Evolutionary conservation across 306 rosid species (phyloP).

Genomic region (Malus sylvestris): DNA sequence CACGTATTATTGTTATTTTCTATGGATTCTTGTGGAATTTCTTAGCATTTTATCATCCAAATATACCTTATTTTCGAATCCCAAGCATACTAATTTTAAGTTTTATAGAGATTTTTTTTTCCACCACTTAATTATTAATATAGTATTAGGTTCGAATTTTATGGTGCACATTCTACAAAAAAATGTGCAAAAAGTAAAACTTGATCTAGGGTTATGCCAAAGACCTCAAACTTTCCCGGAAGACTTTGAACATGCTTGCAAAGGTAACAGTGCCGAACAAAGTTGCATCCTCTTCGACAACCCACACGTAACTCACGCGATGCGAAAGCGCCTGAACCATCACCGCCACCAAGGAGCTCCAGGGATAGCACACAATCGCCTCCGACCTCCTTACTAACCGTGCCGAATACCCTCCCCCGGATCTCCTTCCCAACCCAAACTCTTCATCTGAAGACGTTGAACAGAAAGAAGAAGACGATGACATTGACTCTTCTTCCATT

Average conservation of each 20-base stretch:
- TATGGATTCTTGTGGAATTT: no score
- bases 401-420: constrained; percentile 50
- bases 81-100: no score
- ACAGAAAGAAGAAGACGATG: constrained; percentile 42
- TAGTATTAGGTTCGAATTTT: no score
- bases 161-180: neutral
- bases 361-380: constrained; percentile 63
- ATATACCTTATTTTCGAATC: no score
- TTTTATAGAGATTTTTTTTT: neutral
- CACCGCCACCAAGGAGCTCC: constrained; percentile 84
- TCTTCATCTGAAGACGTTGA: constrained; percentile 80
- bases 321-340: constrained; percentile 81
- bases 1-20: no score
- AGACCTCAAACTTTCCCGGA: constrained; percentile 50
- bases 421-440: constrained; percentile 35
- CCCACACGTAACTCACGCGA: constrained; percentile 77
- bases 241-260: constrained; percentile 50
- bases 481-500: constrained; percentile 45
- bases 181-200: neutral
- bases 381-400: constrained; percentile 57
- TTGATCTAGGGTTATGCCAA: constrained; percentile 10
- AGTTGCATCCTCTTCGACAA: constrained; percentile 62
- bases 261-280: constrained; percentile 69
- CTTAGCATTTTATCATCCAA: no score
- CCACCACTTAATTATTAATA: no score